Evolutionary conservation across 2,329 filamentous ascomycete species (phyloP).

Genomic region (Colletotrichum sp.): DNA sequence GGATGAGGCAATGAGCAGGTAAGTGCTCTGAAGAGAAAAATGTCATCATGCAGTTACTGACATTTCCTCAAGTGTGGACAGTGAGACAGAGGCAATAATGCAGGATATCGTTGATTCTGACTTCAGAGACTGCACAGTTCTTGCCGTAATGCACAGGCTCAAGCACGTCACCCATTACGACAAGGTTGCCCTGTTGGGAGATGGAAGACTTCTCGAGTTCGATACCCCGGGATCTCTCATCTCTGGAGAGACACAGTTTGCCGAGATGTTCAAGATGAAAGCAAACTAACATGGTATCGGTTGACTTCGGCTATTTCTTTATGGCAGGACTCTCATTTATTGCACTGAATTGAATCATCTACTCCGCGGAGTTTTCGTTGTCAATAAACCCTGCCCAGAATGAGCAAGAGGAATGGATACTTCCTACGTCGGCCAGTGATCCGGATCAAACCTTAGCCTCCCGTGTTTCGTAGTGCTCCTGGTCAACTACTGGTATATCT

Average conservation of each 20-base stretch:
- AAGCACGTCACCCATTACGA: constrained; percentile 22
- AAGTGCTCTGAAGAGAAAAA: background rate
- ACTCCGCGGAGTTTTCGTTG: background rate
- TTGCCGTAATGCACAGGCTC: constrained; percentile 26
- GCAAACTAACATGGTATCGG: background rate
- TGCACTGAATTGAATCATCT: background rate
- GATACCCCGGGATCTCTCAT: background rate
- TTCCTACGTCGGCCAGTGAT: background rate
- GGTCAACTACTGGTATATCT: background rate
- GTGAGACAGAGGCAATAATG: constrained; percentile 25
- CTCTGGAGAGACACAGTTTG: background rate
- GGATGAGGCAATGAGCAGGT: constrained; percentile 10
- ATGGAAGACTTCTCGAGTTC: background rate
- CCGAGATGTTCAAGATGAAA: background rate
- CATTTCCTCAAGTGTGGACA: constrained; percentile 21
- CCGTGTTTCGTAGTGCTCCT: background rate
- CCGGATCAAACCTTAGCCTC: background rate
- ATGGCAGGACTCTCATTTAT: background rate
- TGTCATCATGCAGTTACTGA: background rate
- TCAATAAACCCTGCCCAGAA: background rate
- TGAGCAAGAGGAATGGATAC: fast-evolving
- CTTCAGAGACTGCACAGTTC: constrained; percentile 24
- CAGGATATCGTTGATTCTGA: constrained; percentile 26
- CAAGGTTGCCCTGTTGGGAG: constrained; percentile 20
- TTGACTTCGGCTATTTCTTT: fast-evolving